Evolutionary conservation across 208 protist species (phyloP).

Genomic region (Crithidia fasciculata): DNA sequence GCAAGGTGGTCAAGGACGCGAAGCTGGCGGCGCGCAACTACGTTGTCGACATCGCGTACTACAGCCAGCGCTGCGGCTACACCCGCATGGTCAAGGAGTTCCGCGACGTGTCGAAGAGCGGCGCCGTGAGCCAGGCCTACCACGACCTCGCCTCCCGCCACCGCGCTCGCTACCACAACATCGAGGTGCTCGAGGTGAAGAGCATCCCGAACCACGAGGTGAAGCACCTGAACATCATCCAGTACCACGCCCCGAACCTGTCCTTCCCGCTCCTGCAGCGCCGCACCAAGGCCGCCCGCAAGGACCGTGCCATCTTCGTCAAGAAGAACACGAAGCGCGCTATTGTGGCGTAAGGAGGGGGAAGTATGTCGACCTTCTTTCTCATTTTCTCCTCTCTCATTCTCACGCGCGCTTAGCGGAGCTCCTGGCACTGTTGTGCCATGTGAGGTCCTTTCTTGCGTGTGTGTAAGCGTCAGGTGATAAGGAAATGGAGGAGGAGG

Average conservation of each 20-base stretch:
- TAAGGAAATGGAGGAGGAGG: no score
- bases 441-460: no score
- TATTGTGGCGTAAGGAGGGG: slow-evolving; percentile 61
- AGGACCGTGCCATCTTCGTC: slow-evolving; percentile 83
- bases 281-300: slow-evolving; percentile 73
- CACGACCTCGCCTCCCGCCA: slow-evolving; percentile 98
- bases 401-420: no score
- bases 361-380: background rate
- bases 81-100: slow-evolving; percentile 99
- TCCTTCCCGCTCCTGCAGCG: slow-evolving; percentile 97
- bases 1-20: slow-evolving; percentile 96
- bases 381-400: no score
- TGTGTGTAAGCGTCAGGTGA: no score
- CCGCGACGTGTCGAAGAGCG: slow-evolving; percentile 95
- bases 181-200: slow-evolving; percentile 96
- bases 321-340: slow-evolving; percentile 88
- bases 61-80: slow-evolving; percentile 97
- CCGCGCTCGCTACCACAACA: slow-evolving; percentile 93
- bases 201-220: slow-evolving; percentile 89
- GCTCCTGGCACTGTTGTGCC: no score
- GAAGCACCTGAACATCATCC: slow-evolving; percentile 81
- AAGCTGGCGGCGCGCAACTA: slow-evolving; percentile 99
- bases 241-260: slow-evolving; percentile 93
- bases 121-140: slow-evolving; percentile 97
- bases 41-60: slow-evolving; percentile 98